Conservation (phyloP, 1,139 yeast genomes). For the Lodderomyces jiufengensis region DNA sequence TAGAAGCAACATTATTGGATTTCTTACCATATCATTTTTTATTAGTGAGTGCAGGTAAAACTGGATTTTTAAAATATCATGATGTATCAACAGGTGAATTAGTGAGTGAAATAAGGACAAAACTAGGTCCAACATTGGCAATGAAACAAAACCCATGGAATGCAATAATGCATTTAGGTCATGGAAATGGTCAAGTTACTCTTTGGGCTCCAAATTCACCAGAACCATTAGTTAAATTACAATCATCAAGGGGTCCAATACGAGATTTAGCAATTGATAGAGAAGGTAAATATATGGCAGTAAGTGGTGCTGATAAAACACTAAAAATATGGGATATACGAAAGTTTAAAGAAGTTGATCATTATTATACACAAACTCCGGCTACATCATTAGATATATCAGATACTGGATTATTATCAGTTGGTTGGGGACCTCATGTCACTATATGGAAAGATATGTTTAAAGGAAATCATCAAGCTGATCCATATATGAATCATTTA, state of each 20-base stretch:
- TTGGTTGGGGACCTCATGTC: conserved; percentile 94
- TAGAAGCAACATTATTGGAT: conserved; percentile 79
- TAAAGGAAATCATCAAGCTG: conserved; percentile 47
- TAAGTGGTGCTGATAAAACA: conserved; percentile 82
- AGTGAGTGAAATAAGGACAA: conserved; percentile 80
- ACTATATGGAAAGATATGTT: conserved; percentile 82
- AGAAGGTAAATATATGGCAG: conserved; percentile 93
- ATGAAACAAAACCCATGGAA: conserved; percentile 94
- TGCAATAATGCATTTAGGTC: conserved; percentile 93
- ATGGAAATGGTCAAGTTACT: conserved; percentile 87
- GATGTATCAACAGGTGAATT: conserved; percentile 92
- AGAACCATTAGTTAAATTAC: conserved; percentile 79
- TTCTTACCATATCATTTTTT: conserved; percentile 91
- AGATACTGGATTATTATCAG: conserved; percentile 81
- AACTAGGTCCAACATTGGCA: conserved; percentile 84
- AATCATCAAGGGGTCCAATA: conserved; percentile 82
- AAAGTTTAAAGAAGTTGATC: conserved; percentile 70
- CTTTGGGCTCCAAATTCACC: conserved; percentile 92
- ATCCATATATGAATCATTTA: conserved; percentile 91
- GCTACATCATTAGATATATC: conserved; percentile 78
- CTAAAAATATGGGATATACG: conserved; percentile 94
- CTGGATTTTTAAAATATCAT: conserved; percentile 86
- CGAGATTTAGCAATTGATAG: conserved; percentile 84
- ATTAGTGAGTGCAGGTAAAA: conserved; percentile 80
- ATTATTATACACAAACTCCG: conserved; percentile 80